phyloP scores from a whole-genome alignment of 2,329 filamentous ascomycete species.

The Plenodomus lindquistii region DNA sequence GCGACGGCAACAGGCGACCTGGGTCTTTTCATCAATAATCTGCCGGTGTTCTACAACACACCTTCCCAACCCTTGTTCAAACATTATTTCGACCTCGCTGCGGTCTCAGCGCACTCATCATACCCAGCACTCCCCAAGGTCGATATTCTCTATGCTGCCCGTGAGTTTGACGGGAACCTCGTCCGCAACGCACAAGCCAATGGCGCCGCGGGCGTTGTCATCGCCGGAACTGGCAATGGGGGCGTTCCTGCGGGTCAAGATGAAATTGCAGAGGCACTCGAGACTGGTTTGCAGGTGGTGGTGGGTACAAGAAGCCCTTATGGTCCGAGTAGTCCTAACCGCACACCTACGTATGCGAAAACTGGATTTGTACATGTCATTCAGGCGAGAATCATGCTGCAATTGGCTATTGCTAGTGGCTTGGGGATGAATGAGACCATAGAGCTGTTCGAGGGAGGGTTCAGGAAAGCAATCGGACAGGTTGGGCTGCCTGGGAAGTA shows the following conservation, averaged over 20 bases:
- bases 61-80: conserved; percentile 27
- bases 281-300: conserved; percentile 27
- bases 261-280: conserved; percentile 23
- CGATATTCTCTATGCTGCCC: conserved; percentile 36
- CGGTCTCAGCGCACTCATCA: conserved; percentile 15
- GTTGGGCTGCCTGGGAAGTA: conserved; percentile 12
- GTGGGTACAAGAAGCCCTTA: conserved; percentile 28
- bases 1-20: conserved; percentile 26
- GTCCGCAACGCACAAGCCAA: conserved; percentile 27
- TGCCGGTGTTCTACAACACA: conserved; percentile 31
- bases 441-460: conserved; percentile 29
- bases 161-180: conserved; percentile 32
- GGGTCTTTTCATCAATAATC: conserved; percentile 31
- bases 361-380: conserved; percentile 28
- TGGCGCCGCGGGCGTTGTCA: conserved; percentile 29
- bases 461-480: conserved; percentile 30
- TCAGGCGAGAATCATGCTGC: conserved; percentile 33
- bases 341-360: conserved; percentile 23
- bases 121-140: conserved; percentile 31
- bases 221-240: conserved; percentile 33
- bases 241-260: conserved; percentile 23
- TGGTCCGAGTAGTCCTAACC: conserved; percentile 23
- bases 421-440: conserved; percentile 34
- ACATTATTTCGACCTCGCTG: conserved; percentile 20
- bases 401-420: conserved; percentile 35